These are phyloP conservation scores for Solanum sitiens DNA, from an alignment of 257 asterid genomes.

Conservation along the genomic window DNA sequence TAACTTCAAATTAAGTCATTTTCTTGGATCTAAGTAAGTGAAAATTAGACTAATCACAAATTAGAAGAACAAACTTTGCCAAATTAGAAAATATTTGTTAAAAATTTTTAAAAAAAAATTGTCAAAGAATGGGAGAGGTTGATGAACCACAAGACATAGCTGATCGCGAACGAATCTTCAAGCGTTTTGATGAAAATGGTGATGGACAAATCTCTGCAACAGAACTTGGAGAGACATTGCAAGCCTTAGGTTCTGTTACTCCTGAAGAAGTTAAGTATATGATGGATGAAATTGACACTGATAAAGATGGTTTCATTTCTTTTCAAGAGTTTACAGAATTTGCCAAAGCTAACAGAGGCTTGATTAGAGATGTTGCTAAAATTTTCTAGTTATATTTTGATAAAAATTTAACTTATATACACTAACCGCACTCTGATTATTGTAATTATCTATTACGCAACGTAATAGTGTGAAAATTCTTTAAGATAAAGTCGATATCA, in stretches of 20 bases:
- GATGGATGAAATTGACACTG: constrained; percentile 80
- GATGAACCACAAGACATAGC: constrained; percentile 57
- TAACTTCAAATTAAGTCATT: background rate
- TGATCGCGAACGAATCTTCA: constrained; percentile 68
- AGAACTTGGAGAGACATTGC: constrained; percentile 72
- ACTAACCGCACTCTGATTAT: background rate
- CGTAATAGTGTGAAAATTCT: background rate
- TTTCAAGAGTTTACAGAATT: constrained; percentile 53
- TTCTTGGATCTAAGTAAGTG: background rate
- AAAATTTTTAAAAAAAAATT: background rate
- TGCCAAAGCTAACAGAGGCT: constrained; percentile 59
- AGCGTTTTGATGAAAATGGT: constrained; percentile 69
- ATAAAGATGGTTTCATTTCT: constrained; percentile 76
- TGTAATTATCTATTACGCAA: background rate
- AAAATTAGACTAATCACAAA: background rate
- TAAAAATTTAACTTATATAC: background rate
- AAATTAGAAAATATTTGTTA: background rate
- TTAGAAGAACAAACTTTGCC: background rate
- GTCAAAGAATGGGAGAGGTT: constrained; percentile 26
- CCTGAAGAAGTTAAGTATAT: constrained; percentile 57
- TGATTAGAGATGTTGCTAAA: constrained; percentile 74
- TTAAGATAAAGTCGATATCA: background rate
- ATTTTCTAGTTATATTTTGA: constrained; percentile 28
- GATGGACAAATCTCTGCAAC: constrained; percentile 73
- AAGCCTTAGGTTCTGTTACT: constrained; percentile 56